A percentile compares a stretch with the other conserved stretches of the same genome.
phyloP scores from a whole-genome alignment of 176 grass and related monocot species.

The Aegilops tauschii region DNA sequence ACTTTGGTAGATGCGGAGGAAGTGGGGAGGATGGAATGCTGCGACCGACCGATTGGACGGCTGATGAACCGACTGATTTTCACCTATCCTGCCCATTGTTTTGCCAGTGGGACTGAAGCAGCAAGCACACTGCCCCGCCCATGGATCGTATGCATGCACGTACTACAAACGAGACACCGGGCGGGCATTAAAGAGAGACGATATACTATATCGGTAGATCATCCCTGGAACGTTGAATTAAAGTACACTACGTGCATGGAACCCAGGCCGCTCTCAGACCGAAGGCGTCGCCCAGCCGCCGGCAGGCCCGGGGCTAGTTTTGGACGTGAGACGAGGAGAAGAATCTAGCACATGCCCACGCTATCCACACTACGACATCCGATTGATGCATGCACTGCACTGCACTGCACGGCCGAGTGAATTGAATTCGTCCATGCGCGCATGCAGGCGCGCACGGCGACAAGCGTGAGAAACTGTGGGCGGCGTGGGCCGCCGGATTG shows the following conservation, averaged over 20 bases:
- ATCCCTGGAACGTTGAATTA: background rate
- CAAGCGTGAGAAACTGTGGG: conserved; percentile 10
- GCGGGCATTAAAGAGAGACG: conserved; percentile 16
- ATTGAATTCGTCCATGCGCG: background rate
- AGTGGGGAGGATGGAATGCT: no score
- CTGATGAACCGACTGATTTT: no score
- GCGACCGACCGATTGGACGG: no score
- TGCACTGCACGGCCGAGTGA: background rate
- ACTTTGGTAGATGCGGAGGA: no score
- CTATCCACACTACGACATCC: background rate
- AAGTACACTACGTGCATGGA: background rate
- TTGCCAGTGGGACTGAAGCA: background rate
- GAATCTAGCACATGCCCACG: background rate
- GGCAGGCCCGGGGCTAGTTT: no score
- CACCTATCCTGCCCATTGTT: background rate
- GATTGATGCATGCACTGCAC: background rate
- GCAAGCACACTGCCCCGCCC: background rate
- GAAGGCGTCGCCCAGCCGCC: background rate
- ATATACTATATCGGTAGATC: background rate
- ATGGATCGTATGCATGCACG: background rate
- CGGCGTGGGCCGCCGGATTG: background rate
- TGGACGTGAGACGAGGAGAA: background rate
- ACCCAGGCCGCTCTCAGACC: background rate
- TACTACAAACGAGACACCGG: background rate
- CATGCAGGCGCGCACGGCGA: background rate